Conservation (phyloP, 352 stramenopile genomes). For the Phytophthora ramorum region DNA sequence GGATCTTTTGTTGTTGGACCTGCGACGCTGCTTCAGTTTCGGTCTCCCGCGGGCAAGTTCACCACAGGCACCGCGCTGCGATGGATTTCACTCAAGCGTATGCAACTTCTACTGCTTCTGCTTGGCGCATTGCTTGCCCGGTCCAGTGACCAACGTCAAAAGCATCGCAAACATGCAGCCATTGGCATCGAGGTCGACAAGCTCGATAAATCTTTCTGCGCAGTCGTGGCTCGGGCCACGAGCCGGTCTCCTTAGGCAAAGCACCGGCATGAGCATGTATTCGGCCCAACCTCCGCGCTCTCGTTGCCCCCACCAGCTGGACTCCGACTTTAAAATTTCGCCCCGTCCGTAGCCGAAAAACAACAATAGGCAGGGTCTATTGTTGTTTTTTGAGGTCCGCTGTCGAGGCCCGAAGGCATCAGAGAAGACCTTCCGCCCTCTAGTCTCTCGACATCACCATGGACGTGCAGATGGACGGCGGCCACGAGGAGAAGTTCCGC, state of each 20-base stretch:
- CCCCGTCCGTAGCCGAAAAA: background rate
- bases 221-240: too few relatives aligned
- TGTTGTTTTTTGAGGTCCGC: slow-evolving; percentile 2
- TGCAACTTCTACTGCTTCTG: too few relatives aligned
- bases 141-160: too few relatives aligned
- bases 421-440: background rate
- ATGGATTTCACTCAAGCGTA: too few relatives aligned
- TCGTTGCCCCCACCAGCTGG: background rate
- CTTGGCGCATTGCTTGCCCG: too few relatives aligned
- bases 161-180: too few relatives aligned
- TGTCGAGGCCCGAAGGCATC: background rate
- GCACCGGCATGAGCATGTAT: background rate
- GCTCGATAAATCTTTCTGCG: too few relatives aligned
- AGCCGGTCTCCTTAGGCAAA: too few relatives aligned
- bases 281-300: background rate
- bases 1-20: background rate
- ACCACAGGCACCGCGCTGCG: too few relatives aligned
- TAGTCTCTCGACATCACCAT: slow-evolving; percentile 19
- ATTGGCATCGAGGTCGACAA: too few relatives aligned
- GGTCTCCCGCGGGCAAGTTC: background rate
- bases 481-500: slow-evolving; percentile 86
- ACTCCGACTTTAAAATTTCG: slow-evolving; percentile 2
- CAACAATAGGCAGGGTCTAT: slow-evolving; percentile 2
- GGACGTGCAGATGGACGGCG: slow-evolving; percentile 57
- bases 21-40: background rate